Evolutionary conservation across 257 asterid species (phyloP).

Genomic region (Ilex aquifolium): DNA sequence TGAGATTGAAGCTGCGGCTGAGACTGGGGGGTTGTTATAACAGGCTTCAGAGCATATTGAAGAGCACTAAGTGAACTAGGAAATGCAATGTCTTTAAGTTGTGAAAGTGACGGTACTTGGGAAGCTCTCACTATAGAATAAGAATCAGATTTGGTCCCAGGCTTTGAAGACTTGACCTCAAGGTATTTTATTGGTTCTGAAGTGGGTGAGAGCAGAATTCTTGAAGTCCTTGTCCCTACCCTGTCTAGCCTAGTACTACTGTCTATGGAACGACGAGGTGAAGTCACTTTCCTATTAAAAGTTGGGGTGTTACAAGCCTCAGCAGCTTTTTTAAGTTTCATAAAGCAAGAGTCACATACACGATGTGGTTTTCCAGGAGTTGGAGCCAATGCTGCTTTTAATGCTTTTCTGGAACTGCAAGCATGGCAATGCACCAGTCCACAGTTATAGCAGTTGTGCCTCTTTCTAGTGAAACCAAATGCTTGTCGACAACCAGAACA

Average conservation of each 20-base stretch:
- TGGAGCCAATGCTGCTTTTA: conserved; percentile 85
- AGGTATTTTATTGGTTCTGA: conserved; percentile 82
- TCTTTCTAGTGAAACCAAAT: conserved; percentile 81
- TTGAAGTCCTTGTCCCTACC: conserved; percentile 41
- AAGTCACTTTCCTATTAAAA: conserved; percentile 37
- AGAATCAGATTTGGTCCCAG: conserved; percentile 38
- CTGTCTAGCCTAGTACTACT: conserved; percentile 32
- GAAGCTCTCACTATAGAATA: conserved; percentile 68
- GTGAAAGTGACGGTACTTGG: conserved; percentile 83
- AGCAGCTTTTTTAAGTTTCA: conserved; percentile 60
- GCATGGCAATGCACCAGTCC: conserved; percentile 87
- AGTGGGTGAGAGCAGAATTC: conserved; percentile 57
- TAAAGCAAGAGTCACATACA: conserved; percentile 75
- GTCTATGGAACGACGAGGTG: conserved; percentile 43
- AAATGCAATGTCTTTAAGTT: conserved; percentile 80
- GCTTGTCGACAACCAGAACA: conserved; percentile 86
- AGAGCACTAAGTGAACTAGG: conserved; percentile 93
- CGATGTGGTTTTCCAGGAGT: conserved; percentile 95
- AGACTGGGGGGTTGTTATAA: conserved; percentile 28
- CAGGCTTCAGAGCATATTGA: conserved; percentile 75
- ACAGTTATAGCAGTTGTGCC: conserved; percentile 84
- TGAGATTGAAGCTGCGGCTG: too few species aligned
- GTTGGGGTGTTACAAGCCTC: conserved; percentile 23
- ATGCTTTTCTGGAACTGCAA: conserved; percentile 88
- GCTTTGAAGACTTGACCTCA: conserved; percentile 55